These are phyloP conservation scores for Hippophae rhamnoides DNA, from an alignment of 306 rosid species.

Conservation along the genomic window DNA sequence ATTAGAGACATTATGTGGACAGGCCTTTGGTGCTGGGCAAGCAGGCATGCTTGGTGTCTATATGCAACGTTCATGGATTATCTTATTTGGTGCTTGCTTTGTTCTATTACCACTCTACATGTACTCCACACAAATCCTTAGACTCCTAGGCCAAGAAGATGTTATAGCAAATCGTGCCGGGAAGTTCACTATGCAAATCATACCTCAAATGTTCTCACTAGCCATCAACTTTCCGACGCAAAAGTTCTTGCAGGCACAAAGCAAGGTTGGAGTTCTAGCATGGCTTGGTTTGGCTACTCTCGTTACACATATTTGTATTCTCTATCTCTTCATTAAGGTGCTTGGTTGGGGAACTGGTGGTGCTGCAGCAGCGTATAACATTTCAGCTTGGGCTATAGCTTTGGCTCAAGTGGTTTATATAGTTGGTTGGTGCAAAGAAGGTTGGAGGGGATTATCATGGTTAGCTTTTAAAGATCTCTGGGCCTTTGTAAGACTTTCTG, in stretches of 20 bases:
- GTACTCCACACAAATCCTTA: constrained; percentile 47
- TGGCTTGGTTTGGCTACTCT: constrained; percentile 65
- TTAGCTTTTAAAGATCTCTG: constrained; percentile 77
- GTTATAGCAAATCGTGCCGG: constrained; percentile 77
- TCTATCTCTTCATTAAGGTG: constrained; percentile 40
- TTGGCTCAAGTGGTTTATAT: constrained; percentile 61
- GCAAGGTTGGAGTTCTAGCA: constrained; percentile 61
- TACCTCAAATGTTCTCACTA: constrained; percentile 86
- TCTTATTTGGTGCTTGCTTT: constrained; percentile 44
- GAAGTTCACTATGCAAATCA: constrained; percentile 56
- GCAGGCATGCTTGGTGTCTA: constrained; percentile 86
- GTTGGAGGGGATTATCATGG: constrained; percentile 89
- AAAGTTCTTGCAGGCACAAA: constrained; percentile 89
- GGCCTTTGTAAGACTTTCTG: constrained; percentile 64
- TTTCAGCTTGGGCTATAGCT: constrained; percentile 71
- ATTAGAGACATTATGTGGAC: constrained; percentile 90
- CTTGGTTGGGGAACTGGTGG: constrained; percentile 66
- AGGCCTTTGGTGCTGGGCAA: constrained; percentile 94
- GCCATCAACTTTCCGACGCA: constrained; percentile 79
- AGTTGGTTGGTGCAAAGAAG: constrained; percentile 65
- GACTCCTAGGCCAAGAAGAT: constrained; percentile 68
- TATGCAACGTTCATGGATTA: constrained; percentile 88
- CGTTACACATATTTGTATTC: constrained; percentile 30
- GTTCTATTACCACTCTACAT: constrained; percentile 59
- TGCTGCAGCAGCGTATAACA: constrained; percentile 69